Evolutionary conservation across 2,329 filamentous ascomycete species (phyloP).

Genomic region (Neofusicoccum sp.): DNA sequence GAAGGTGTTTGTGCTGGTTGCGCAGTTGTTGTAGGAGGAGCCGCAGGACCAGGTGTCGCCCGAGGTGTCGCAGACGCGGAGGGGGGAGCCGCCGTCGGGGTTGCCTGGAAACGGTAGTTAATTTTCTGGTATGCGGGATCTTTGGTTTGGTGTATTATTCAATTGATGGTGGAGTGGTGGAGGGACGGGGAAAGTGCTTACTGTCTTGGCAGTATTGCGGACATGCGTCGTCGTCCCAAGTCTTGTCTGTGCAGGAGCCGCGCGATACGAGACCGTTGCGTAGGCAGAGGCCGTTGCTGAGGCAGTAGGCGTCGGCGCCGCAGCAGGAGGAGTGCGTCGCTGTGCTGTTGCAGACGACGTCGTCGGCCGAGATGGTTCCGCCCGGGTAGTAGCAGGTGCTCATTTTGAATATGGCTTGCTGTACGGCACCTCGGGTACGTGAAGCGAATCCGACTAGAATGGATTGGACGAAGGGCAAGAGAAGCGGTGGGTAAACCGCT

Average conservation of each 20-base stretch:
- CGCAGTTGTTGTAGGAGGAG: not conserved
- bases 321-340: slow-evolving; percentile 9
- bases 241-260: slow-evolving; percentile 10
- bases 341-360: slow-evolving; percentile 13
- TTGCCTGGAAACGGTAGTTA: not conserved
- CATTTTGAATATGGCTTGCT: not conserved
- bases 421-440: no score
- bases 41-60: not conserved
- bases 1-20: not conserved
- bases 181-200: not conserved
- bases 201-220: slow-evolving; percentile 8
- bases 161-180: no score
- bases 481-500: no score
- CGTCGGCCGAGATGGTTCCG: not conserved
- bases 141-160: no score
- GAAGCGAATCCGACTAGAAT: no score
- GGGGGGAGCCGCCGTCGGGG: not conserved
- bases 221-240: slow-evolving; percentile 4
- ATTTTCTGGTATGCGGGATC: no score
- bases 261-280: not conserved
- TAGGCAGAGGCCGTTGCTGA: slow-evolving; percentile 20
- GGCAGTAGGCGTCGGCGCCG: slow-evolving; percentile 6
- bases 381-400: slow-evolving; percentile 8
- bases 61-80: not conserved
- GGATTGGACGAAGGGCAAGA: no score